Conservation (phyloP, 441 rosid species). For the Geranium incanum region DNA sequence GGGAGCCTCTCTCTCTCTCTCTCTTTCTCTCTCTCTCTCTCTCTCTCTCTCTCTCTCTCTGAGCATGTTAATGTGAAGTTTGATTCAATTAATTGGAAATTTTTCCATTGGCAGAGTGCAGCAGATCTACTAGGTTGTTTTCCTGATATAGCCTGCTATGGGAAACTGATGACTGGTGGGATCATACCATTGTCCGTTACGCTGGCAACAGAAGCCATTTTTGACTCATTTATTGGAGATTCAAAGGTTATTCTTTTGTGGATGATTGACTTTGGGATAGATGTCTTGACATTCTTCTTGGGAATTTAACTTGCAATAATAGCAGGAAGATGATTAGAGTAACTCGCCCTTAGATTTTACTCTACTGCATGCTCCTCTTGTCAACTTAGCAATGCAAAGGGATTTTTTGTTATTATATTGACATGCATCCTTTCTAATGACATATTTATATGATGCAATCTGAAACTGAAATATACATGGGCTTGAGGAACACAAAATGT, state of each 20-base stretch:
- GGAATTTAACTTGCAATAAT: neutral
- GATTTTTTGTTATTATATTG: neutral
- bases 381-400: neutral
- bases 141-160: constrained; percentile 94
- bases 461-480: neutral
- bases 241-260: constrained; percentile 41
- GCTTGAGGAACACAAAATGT: neutral
- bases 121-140: constrained; percentile 63
- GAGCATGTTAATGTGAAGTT: constrained; percentile 5
- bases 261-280: neutral
- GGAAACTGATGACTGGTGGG: constrained; percentile 88
- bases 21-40: too few relatives aligned
- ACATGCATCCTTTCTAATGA: neutral
- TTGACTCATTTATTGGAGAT: constrained; percentile 71
- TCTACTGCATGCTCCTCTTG: neutral
- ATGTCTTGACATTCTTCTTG: neutral
- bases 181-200: constrained; percentile 85
- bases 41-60: neutral
- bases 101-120: constrained; percentile 47
- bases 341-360: neutral
- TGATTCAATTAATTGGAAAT: constrained; percentile 19
- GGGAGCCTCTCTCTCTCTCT: constrained; percentile 34
- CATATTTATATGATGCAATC: neutral
- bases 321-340: neutral
- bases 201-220: constrained; percentile 60